Evolutionary conservation across 331 rosid species (phyloP), one percentile per base, ranked within the genome.

Genomic region (Pyrus hybrid): DNA sequence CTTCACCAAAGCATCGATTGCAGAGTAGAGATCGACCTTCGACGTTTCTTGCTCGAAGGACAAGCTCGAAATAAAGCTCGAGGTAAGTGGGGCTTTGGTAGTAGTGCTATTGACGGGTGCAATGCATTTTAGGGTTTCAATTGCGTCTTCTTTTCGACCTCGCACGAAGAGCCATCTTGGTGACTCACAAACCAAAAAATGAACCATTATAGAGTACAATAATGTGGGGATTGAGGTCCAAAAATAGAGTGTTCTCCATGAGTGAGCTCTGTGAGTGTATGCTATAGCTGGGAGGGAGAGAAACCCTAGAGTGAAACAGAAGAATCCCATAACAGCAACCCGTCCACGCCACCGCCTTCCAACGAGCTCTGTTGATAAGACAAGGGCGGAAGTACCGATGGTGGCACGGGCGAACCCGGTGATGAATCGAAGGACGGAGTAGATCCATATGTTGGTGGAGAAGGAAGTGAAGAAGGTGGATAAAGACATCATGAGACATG

Each of bases 141-240:
- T 22, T 3, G 93, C 97, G 54, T 91, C 96, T 41, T 88, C 93
- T 63, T 53, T 84, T 3, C 73, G 76, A 16, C 97, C 97, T 45
- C 54, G 76, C 21, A 89, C 76, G 8, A 89, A 78, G 8, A 89
- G 85, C 97, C 97, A 89, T 54, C 97, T 84, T 1, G 97, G 97
- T 0, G 97, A 91, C 14, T 91, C 97, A 1, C 8, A 74, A 13
- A 86, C 91, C 1, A 80, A 49, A 17, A 83, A 25, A 10, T 78
- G 73, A 4, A 91, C 80, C 10, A 76, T 2, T 4, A 80, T 0
- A 18, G 82, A 63, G 33, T 91, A 91, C 8, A 86, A 29, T 2
- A 91, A 11, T 1, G 86, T 75, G 0, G 91, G 85, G 28, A 89
- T 30, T 0, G 97, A 89, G 13, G 89, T 88, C 93, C 88, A 88